Percentiles rank a stretch among this genome's conserved stretches.
Conservation (phyloP, 2,329 filamentous ascomycete species). For the Botryotinia narcissicola region DNA sequence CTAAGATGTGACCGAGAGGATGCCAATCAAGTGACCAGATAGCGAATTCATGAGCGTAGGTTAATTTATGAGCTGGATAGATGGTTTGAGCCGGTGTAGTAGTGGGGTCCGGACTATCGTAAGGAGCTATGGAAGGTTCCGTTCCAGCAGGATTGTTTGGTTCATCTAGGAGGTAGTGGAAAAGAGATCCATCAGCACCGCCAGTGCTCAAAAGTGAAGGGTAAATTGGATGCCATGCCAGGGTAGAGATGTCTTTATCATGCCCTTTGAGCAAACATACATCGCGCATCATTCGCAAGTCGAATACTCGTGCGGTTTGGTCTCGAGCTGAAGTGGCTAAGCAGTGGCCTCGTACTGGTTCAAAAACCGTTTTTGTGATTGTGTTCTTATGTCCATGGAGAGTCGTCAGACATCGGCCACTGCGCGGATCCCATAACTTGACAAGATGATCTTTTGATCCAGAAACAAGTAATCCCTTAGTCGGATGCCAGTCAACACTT, state of each 20-base stretch:
- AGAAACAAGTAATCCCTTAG: conserved; percentile 89
- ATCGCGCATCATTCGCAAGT: conserved; percentile 97
- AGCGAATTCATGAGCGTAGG: conserved; percentile 87
- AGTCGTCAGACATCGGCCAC: conserved; percentile 83
- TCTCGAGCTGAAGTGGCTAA: conserved; percentile 92
- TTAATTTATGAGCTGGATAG: conserved; percentile 81
- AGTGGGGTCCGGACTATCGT: conserved; percentile 76
- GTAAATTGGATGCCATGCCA: conserved; percentile 93
- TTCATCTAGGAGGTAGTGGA: conserved; percentile 95
- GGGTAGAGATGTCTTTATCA: conserved; percentile 90
- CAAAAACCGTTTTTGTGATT: conserved; percentile 89
- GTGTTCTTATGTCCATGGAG: conserved; percentile 97
- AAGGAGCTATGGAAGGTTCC: conserved; percentile 71
- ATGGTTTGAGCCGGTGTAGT: conserved; percentile 86
- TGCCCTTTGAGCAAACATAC: conserved; percentile 90
- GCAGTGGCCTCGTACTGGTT: conserved; percentile 77
- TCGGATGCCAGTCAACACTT: conserved; percentile 95
- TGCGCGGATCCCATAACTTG: conserved; percentile 97
- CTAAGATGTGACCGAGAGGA: conserved; percentile 89
- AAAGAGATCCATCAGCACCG: conserved; percentile 82
- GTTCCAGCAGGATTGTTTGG: conserved; percentile 79
- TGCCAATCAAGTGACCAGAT: conserved; percentile 99
- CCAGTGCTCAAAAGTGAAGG: conserved; percentile 86
- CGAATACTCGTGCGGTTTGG: conserved; percentile 88
- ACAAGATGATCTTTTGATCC: conserved; percentile 97